Evolutionary conservation across 2,329 filamentous ascomycete species (phyloP).

Genomic region (Ophiostoma pallidulum): DNA sequence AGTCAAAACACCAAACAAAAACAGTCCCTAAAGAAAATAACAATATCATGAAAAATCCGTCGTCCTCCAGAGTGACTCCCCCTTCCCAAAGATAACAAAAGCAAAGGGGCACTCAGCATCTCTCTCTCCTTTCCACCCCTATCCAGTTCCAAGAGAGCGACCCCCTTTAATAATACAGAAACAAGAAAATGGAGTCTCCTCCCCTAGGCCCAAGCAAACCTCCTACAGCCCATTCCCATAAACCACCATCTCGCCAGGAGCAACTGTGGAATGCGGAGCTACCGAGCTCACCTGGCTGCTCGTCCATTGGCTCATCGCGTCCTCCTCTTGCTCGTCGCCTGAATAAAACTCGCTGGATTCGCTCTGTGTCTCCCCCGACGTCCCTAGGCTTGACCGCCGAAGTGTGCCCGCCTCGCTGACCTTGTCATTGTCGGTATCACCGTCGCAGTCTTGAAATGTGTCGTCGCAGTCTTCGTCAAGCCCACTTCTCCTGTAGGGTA

Average conservation of each 20-base stretch:
- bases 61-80: conserved; percentile 2
- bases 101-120: background rate
- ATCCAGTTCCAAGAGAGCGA: background rate
- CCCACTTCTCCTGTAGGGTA: conserved; percentile 4
- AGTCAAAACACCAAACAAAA: background rate
- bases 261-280: conserved; percentile 17
- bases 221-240: conserved; percentile 10
- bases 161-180: background rate
- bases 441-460: conserved; percentile 13
- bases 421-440: conserved; percentile 26
- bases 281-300: conserved; percentile 29
- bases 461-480: background rate
- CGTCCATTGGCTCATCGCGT: conserved; percentile 38
- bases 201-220: too few species aligned
- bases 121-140: background rate
- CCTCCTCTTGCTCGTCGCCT: conserved; percentile 26
- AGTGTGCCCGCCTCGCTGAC: conserved; percentile 44
- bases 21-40: background rate
- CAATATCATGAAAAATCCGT: conserved; percentile 5
- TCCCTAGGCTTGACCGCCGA: conserved; percentile 38
- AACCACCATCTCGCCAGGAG: conserved; percentile 18
- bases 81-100: background rate
- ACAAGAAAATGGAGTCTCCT: background rate
- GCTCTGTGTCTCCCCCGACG: conserved; percentile 26
- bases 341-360: conserved; percentile 23